These are phyloP conservation scores for Nicotiana obtusifolia DNA, from an alignment of 257 asterid genomes.

Conservation along the genomic window DNA sequence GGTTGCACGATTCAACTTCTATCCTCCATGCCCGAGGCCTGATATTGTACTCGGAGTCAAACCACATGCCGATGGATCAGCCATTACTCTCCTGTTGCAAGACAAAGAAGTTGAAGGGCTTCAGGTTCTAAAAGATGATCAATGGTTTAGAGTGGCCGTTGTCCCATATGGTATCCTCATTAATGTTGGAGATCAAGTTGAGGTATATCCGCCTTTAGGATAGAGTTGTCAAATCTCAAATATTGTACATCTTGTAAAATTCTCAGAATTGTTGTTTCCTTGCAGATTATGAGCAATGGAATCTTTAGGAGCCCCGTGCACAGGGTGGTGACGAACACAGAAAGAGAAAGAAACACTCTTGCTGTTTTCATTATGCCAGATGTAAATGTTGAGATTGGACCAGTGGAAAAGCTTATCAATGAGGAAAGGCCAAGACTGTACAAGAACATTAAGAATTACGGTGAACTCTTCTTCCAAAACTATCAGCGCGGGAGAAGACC, in stretches of 20 bases:
- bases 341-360: constrained; percentile 42
- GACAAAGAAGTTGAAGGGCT: constrained; percentile 45
- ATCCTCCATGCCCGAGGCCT: constrained; percentile 46
- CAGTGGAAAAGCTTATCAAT: constrained; percentile 40
- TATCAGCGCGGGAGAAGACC: constrained; percentile 55
- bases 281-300: constrained; percentile 70
- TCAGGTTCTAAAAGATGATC: constrained; percentile 27
- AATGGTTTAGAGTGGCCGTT: constrained; percentile 30
- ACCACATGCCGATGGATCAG: constrained; percentile 38
- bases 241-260: neutral
- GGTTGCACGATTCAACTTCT: constrained; percentile 41
- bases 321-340: constrained; percentile 45
- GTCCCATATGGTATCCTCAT: constrained; percentile 6
- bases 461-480: constrained; percentile 24
- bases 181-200: constrained; percentile 16
- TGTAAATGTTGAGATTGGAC: constrained; percentile 42
- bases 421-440: constrained; percentile 36
- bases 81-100: constrained; percentile 35
- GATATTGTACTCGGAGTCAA: constrained; percentile 34
- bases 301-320: constrained; percentile 56
- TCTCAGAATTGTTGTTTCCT: neutral
- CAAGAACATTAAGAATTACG: constrained; percentile 28
- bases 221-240: neutral
- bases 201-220: neutral
- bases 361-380: constrained; percentile 48